These are phyloP conservation scores for Nannochloropsis oceanica DNA, from an alignment of 108 stramenopile species.

Conservation along the genomic window DNA sequence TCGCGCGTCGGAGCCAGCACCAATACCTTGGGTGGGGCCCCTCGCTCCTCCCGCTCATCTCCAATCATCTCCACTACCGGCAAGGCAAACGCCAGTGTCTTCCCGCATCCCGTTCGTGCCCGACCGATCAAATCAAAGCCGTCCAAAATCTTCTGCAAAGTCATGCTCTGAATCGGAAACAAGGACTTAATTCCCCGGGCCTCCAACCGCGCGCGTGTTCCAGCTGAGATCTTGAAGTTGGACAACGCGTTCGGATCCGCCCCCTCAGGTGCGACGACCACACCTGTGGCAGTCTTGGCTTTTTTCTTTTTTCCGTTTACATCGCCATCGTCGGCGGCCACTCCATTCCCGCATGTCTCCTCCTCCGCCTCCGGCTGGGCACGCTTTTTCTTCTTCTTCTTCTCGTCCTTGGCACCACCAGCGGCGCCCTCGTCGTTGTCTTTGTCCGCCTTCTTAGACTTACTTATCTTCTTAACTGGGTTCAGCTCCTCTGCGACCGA, in stretches of 20 bases:
- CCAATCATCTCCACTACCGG: slow-evolving; percentile 51
- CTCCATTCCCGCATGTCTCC: background rate
- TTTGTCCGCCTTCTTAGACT: background rate
- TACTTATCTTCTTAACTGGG: background rate
- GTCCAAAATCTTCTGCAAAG: slow-evolving; percentile 42
- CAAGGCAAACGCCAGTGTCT: slow-evolving; percentile 97
- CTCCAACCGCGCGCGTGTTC: slow-evolving; percentile 25
- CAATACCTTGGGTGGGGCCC: slow-evolving; percentile 70
- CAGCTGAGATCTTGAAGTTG: slow-evolving; percentile 30
- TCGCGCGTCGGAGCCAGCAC: slow-evolving; percentile 95
- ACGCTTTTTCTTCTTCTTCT: slow-evolving; percentile 12
- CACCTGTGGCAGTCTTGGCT: background rate
- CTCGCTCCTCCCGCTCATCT: slow-evolving; percentile 32
- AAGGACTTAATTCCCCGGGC: slow-evolving; percentile 33
- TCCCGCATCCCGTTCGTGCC: slow-evolving; percentile 93
- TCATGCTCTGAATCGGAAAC: slow-evolving; percentile 38
- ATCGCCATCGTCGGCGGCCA: background rate
- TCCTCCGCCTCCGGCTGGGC: slow-evolving; percentile 6
- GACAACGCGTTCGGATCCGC: background rate
- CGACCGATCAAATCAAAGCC: slow-evolving; percentile 92
- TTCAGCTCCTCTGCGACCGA: background rate
- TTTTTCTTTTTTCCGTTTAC: background rate
- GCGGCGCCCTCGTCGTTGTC: background rate
- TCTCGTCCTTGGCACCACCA: background rate
- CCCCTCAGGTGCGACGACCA: background rate